Conservation (phyloP, 2,329 filamentous ascomycete genomes). For the Colletotrichum navitas region DNA sequence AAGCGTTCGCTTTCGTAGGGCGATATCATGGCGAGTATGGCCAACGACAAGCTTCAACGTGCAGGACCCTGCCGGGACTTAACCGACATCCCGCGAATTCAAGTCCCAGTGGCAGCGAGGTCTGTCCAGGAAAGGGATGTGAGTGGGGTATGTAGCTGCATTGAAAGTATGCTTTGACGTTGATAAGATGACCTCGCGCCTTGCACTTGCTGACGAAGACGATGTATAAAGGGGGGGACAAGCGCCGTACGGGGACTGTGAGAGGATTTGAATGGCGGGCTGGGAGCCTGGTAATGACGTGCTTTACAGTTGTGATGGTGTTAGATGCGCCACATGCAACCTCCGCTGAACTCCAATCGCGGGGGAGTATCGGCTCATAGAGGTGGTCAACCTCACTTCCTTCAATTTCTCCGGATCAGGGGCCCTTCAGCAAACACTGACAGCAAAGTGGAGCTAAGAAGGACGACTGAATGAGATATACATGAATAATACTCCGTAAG, state of each 20-base stretch:
- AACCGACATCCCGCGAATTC: conserved; percentile 9
- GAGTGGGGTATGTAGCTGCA: conserved; percentile 15
- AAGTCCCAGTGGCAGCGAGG: neutral
- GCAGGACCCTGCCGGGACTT: conserved; percentile 31
- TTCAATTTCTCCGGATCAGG: neutral
- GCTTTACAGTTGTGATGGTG: conserved; percentile 36
- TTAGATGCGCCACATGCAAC: conserved; percentile 2
- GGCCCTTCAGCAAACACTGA: too few relatives aligned
- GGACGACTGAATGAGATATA: too few relatives aligned
- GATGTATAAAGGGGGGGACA: conserved; percentile 8
- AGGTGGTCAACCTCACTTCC: neutral
- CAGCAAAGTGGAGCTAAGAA: neutral
- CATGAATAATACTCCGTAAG: too few relatives aligned
- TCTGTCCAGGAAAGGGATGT: neutral
- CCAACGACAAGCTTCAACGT: neutral
- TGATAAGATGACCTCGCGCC: neutral
- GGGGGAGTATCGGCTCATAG: neutral
- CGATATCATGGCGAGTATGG: neutral
- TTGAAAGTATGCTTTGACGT: neutral
- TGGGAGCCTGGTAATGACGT: conserved; percentile 23
- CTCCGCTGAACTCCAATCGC: too few relatives aligned
- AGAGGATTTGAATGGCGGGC: neutral
- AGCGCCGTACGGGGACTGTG: neutral
- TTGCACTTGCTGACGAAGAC: neutral
- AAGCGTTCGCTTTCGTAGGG: neutral